Conservation (phyloP, 176 grass and related monocot genomes). For the Carex cristatella region DNA sequence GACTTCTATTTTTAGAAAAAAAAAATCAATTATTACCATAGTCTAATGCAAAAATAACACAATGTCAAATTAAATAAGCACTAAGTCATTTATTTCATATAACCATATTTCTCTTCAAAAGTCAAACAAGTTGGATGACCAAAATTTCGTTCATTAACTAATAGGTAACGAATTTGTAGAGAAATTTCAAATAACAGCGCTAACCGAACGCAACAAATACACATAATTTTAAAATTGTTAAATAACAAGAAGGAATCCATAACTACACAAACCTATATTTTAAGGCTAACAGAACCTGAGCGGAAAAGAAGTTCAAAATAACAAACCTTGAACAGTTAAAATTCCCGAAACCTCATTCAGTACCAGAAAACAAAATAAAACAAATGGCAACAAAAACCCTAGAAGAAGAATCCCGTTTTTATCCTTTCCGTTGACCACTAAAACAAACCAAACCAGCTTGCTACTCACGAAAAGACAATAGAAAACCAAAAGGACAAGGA, state of each 20-base stretch:
- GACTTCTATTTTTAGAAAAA: slow-evolving; percentile 24
- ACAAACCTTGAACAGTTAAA: neutral
- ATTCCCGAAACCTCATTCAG: neutral
- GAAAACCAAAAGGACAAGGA: neutral
- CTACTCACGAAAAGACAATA: slow-evolving; percentile 5
- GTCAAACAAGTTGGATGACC: neutral
- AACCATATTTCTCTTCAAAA: neutral
- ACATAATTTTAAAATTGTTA: neutral
- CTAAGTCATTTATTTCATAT: neutral
- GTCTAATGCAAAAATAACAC: neutral
- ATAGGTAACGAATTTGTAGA: neutral
- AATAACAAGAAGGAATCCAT: neutral
- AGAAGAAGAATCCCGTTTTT: neutral
- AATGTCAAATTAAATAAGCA: neutral
- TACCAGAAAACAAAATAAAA: neutral
- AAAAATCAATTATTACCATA: neutral
- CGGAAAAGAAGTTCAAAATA: neutral
- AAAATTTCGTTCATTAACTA: neutral
- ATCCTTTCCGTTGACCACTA: slow-evolving; percentile 20
- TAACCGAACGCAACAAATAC: neutral
- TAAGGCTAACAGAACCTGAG: too few relatives aligned
- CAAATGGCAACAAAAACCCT: neutral
- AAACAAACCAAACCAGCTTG: slow-evolving; percentile 4
- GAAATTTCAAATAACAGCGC: neutral
- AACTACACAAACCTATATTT: neutral